Evolutionary conservation across 139 green algal species (phyloP).

Genomic region (Micromonas pusilla): DNA sequence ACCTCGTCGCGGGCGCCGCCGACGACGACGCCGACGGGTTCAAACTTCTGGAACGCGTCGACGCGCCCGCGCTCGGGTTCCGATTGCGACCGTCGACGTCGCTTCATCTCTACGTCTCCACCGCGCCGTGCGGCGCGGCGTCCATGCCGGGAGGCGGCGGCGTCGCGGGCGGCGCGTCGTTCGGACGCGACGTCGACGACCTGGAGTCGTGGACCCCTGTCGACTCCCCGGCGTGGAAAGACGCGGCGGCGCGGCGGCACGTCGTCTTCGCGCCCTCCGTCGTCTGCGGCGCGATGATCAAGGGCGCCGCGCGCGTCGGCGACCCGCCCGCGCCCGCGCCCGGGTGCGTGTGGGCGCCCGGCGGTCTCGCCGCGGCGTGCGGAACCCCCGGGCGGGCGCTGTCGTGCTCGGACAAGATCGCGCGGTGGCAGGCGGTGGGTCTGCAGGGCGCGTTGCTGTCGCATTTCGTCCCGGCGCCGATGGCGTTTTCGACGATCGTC

Average conservation of each 20-base stretch:
- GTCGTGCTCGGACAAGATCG: neutral
- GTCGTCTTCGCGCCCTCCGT: neutral
- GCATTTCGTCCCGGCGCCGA: neutral
- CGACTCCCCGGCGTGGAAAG: neutral
- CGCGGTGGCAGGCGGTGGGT: neutral
- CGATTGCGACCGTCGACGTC: neutral
- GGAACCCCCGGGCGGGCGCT: neutral
- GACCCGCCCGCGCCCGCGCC: neutral
- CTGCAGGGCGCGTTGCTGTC: neutral
- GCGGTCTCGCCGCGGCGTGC: too few species aligned
- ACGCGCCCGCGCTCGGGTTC: neutral
- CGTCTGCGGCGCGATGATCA: neutral
- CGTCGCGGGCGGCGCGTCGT: neutral
- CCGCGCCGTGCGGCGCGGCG: neutral
- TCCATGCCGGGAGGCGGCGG: neutral
- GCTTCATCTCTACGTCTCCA: slow-evolving; percentile 14
- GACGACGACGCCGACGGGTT: neutral
- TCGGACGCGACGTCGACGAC: neutral
- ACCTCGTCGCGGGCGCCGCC: neutral
- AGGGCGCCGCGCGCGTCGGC: neutral
- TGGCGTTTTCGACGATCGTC: neutral
- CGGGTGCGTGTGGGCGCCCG: neutral
- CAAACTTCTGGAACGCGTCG: neutral
- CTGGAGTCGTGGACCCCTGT: too few species aligned
- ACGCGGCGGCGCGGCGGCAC: neutral